phyloP scores from a whole-genome alignment of 2,329 filamentous ascomycete species.

The Pezicula rhizophila region DNA sequence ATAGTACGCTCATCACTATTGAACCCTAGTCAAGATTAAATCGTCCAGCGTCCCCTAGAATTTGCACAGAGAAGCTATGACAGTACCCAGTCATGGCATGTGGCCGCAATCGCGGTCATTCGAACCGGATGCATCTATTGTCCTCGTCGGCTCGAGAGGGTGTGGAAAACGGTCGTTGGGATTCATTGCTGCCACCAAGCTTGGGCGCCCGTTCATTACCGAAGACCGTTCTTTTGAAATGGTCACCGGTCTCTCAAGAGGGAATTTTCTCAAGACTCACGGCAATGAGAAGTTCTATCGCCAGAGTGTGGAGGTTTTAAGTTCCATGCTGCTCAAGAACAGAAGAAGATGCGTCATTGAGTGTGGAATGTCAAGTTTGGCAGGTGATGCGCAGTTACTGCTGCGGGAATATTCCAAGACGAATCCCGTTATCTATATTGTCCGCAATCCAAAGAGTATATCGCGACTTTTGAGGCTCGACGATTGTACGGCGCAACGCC shows the following conservation, averaged over 20 bases:
- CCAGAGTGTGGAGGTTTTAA: conserved; percentile 54
- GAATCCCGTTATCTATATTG: conserved; percentile 63
- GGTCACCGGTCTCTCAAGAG: conserved; percentile 51
- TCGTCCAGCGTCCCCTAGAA: too few relatives aligned
- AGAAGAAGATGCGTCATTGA: conserved; percentile 57
- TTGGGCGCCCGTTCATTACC: conserved; percentile 60
- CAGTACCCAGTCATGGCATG: neutral
- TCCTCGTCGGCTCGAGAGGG: conserved; percentile 64
- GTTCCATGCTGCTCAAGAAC: conserved; percentile 48
- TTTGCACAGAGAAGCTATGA: neutral
- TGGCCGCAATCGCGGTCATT: neutral
- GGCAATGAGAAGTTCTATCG: conserved; percentile 49
- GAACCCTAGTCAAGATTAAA: too few relatives aligned
- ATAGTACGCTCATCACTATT: too few relatives aligned
- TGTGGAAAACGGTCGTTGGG: conserved; percentile 69
- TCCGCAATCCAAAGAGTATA: conserved; percentile 57
- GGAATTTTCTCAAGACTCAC: conserved; percentile 53
- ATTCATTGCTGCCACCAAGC: conserved; percentile 63
- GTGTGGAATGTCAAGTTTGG: conserved; percentile 58
- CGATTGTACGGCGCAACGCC: conserved; percentile 50
- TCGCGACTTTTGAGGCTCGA: conserved; percentile 36
- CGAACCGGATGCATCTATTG: conserved; percentile 55
- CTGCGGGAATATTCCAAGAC: conserved; percentile 53
- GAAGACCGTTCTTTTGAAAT: conserved; percentile 60
- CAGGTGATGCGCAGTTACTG: conserved; percentile 51